phyloP scores from a whole-genome alignment of 1,139 yeast genomes.

The Pichia sp. region DNA sequence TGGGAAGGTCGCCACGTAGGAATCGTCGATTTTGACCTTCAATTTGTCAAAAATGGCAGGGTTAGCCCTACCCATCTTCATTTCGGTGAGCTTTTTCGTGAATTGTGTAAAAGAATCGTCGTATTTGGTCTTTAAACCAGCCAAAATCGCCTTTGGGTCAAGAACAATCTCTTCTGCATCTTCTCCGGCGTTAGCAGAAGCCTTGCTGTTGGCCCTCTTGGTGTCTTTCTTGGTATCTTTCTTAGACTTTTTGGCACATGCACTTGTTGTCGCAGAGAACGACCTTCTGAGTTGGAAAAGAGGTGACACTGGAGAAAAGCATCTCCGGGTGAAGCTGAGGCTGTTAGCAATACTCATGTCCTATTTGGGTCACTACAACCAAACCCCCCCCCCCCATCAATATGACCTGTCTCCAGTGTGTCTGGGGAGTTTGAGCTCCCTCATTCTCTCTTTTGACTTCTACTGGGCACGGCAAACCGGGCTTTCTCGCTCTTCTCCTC shows the following conservation, averaged over 20 bases:
- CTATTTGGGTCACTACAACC: background rate
- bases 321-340: background rate
- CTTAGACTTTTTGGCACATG: slow-evolving; percentile 18
- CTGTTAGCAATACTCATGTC: background rate
- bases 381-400: background rate
- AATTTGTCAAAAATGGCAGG: slow-evolving; percentile 64
- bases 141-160: slow-evolving; percentile 34
- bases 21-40: slow-evolving; percentile 45
- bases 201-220: slow-evolving; percentile 11
- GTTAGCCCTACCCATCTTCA: slow-evolving; percentile 64
- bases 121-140: slow-evolving; percentile 44
- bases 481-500: background rate
- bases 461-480: background rate
- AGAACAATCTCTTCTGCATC: slow-evolving; percentile 23
- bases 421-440: background rate
- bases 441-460: background rate
- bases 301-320: background rate
- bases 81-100: slow-evolving; percentile 52
- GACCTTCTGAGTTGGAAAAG: slow-evolving; percentile 2
- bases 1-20: slow-evolving; percentile 46
- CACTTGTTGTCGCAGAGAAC: slow-evolving; percentile 10
- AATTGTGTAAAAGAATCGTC: slow-evolving; percentile 49
- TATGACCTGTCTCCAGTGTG: background rate
- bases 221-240: slow-evolving; percentile 18
- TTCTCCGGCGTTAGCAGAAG: slow-evolving; percentile 19